Evolutionary conservation across 2,329 filamentous ascomycete genomes (phyloP).

Genomic region (Talaromyces funiculosus): DNA sequence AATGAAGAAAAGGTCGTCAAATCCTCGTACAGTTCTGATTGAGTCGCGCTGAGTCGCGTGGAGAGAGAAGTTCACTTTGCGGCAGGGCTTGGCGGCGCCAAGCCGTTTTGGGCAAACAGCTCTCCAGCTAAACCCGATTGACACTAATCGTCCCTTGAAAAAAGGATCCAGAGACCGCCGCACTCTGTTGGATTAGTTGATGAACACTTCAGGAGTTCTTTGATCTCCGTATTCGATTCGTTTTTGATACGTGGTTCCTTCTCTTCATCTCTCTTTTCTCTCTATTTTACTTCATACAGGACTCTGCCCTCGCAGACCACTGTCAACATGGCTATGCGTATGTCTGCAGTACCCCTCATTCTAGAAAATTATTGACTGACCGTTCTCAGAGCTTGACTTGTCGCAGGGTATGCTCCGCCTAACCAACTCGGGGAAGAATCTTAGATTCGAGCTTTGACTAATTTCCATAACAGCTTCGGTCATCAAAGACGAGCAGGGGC

Average conservation of each 20-base stretch:
- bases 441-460: neutral
- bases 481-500: conserved; percentile 94
- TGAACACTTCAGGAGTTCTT: neutral
- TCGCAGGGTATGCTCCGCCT: conserved; percentile 36
- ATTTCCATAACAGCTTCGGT: conserved; percentile 52
- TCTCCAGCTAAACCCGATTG: conserved; percentile 29
- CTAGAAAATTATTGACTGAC: conserved; percentile 25
- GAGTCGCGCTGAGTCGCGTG: conserved; percentile 22
- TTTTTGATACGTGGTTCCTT: neutral
- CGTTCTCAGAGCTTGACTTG: conserved; percentile 41
- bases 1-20: neutral
- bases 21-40: neutral
- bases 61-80: conserved; percentile 13
- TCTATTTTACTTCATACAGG: conserved; percentile 7
- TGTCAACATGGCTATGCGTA: conserved; percentile 46
- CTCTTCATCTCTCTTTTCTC: conserved; percentile 11
- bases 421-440: neutral
- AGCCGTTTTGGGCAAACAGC: conserved; percentile 31
- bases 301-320: conserved; percentile 29
- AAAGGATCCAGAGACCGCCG: conserved; percentile 13
- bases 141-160: neutral
- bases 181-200: neutral
- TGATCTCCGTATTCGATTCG: neutral
- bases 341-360: conserved; percentile 36
- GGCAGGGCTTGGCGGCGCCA: conserved; percentile 23